A percentile compares a stretch with the other conserved stretches of the same genome.
Conservation (phyloP, 805 yeast genomes). For the Candida ulmi region DNA sequence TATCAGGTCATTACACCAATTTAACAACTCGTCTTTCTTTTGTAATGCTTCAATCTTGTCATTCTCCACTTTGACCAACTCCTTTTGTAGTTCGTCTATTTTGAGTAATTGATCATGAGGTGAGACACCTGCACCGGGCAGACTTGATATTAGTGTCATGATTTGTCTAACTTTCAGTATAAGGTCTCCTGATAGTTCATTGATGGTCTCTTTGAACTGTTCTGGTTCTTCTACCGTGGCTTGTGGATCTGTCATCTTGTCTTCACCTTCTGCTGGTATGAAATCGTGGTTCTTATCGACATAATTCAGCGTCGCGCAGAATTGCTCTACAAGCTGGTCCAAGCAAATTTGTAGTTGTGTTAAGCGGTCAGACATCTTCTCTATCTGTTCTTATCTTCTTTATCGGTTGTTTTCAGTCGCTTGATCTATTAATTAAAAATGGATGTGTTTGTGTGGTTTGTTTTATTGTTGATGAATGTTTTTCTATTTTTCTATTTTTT, state of each 20-base stretch:
- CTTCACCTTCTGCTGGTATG: conserved; percentile 43
- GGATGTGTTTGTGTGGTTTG: too few species aligned
- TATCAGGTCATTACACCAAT: conserved; percentile 63
- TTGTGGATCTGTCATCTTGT: conserved; percentile 57
- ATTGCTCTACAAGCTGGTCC: conserved; percentile 74
- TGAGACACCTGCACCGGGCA: conserved; percentile 90
- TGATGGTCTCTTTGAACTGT: conserved; percentile 40
- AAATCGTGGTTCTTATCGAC: conserved; percentile 73
- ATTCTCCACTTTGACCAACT: conserved; percentile 54
- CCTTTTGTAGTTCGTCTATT: conserved; percentile 57
- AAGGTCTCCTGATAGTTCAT: conserved; percentile 79
- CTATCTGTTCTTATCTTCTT: too few species aligned
- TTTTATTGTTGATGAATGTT: too few species aligned
- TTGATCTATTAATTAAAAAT: too few species aligned
- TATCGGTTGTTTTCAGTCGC: not conserved
- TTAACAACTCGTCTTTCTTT: conserved; percentile 58
- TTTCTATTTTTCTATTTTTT: too few species aligned
- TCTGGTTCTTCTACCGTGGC: conserved; percentile 48
- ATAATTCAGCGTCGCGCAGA: conserved; percentile 71
- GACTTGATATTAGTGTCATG: conserved; percentile 73
- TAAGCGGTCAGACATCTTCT: conserved; percentile 79
- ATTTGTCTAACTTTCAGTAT: conserved; percentile 85
- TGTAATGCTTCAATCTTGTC: conserved; percentile 50
- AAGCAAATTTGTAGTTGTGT: conserved; percentile 87
- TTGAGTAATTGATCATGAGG: conserved; percentile 64